Conservation (phyloP, 1,139 yeast species). For the Protomyces inouyei region DNA sequence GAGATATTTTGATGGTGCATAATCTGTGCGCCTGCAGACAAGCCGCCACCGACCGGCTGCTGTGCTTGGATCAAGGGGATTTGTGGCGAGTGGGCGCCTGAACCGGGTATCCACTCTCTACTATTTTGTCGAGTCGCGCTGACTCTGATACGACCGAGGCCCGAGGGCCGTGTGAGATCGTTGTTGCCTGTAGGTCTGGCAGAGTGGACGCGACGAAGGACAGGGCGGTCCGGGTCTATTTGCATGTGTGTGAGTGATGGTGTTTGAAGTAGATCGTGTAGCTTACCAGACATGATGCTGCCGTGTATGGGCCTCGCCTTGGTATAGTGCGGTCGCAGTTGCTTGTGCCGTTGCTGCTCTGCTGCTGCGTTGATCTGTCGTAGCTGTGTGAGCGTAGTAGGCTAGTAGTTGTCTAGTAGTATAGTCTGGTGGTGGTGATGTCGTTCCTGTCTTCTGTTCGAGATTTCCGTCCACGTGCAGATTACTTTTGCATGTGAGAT, state of each 20-base stretch:
- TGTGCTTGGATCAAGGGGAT: neutral
- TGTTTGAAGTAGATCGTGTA: no score
- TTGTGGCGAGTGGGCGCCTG: neutral
- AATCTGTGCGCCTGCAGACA: neutral
- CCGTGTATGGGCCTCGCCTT: no score
- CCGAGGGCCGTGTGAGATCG: neutral
- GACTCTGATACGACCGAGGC: conserved; percentile 15
- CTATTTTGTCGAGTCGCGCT: conserved; percentile 19
- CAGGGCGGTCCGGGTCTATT: neutral
- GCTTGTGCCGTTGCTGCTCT: no score
- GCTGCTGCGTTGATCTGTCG: no score
- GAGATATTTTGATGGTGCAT: conserved; percentile 14
- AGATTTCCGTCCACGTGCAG: no score
- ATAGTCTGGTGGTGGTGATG: no score
- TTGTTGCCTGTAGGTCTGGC: neutral
- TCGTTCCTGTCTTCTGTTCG: no score
- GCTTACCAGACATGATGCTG: no score
- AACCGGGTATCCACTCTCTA: neutral
- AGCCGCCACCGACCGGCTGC: neutral
- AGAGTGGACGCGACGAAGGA: neutral
- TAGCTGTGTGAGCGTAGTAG: no score
- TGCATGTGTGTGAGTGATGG: neutral
- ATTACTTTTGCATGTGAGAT: no score
- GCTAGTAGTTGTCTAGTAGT: no score
- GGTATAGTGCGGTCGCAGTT: no score